Percentiles rank a stretch among this genome's conserved stretches.
These are phyloP conservation scores for Metarhizium brunneum DNA, from an alignment of 2,329 filamentous ascomycete genomes.

Conservation along the genomic window DNA sequence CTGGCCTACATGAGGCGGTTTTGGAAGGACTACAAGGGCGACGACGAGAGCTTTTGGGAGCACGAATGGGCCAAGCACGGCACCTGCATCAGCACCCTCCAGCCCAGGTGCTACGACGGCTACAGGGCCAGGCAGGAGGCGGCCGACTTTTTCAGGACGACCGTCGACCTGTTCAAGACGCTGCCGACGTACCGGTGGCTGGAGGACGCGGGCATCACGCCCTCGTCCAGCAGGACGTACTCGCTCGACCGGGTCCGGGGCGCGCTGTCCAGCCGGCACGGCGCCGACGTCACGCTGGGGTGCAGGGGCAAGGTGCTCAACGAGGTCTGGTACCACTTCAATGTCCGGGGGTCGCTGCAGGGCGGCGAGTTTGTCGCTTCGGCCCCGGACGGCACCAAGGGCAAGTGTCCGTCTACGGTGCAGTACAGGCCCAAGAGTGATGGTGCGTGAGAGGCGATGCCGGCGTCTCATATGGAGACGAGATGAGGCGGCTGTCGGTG, in stretches of 20 bases:
- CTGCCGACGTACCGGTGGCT: conserved; percentile 60
- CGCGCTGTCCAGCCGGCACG: conserved; percentile 43
- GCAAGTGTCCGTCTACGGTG: conserved; percentile 56
- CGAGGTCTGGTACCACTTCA: conserved; percentile 57
- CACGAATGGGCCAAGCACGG: conserved; percentile 72
- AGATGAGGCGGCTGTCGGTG: too few relatives aligned
- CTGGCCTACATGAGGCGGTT: conserved; percentile 59
- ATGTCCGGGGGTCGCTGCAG: conserved; percentile 47
- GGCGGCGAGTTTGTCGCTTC: conserved; percentile 50
- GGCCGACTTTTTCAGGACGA: conserved; percentile 57
- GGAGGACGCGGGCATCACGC: conserved; percentile 48
- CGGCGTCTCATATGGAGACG: too few relatives aligned
- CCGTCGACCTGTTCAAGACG: conserved; percentile 55
- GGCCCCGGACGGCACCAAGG: conserved; percentile 44
- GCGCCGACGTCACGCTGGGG: conserved; percentile 46
- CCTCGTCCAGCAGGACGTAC: conserved; percentile 47
- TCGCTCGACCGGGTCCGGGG: conserved; percentile 46
- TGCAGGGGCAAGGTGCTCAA: conserved; percentile 40
- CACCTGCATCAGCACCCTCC: conserved; percentile 59
- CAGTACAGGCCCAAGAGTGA: conserved; percentile 39
- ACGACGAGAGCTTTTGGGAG: conserved; percentile 59
- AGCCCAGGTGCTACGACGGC: conserved; percentile 54
- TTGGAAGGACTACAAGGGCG: conserved; percentile 61
- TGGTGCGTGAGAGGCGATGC: neutral
- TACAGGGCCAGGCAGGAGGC: conserved; percentile 56